Percentiles rank a stretch among this genome's conserved stretches.
These are phyloP conservation scores for Euphorbia pulcherrima DNA, from an alignment of 345 rosid species.

Conservation along the genomic window DNA sequence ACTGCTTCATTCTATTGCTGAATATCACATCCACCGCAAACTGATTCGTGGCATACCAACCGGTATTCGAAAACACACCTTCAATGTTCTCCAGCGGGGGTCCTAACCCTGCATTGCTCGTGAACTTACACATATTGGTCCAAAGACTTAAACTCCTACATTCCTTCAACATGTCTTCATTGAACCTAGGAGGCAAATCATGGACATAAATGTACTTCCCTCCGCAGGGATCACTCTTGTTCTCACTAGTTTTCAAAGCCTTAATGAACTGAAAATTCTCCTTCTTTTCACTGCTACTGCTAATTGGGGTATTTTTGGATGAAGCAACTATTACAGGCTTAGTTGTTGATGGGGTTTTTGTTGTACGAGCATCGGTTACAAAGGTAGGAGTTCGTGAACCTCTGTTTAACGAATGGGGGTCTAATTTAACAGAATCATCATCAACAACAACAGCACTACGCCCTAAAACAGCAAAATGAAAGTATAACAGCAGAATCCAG, in stretches of 20 bases:
- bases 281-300: conserved; percentile 1
- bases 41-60: conserved; percentile 89
- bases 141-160: conserved; percentile 78
- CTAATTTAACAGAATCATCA: conserved; percentile 33
- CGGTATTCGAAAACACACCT: conserved; percentile 69
- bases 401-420: conserved; percentile 20
- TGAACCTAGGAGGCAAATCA: conserved; percentile 69
- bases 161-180: conserved; percentile 78
- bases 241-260: conserved; percentile 68
- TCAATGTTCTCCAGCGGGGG: conserved; percentile 75
- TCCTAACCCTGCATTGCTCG: conserved; percentile 68
- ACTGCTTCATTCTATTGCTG: conserved; percentile 80
- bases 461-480: conserved; percentile 60
- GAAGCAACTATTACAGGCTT: neutral
- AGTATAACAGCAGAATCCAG: conserved; percentile 65
- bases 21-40: conserved; percentile 87
- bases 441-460: conserved; percentile 26
- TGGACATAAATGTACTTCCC: conserved; percentile 82
- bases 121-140: conserved; percentile 95
- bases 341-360: conserved; percentile 4
- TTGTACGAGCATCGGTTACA: conserved; percentile 14
- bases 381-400: conserved; percentile 27
- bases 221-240: conserved; percentile 77
- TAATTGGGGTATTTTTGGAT: neutral
- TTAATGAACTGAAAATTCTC: conserved; percentile 47